phyloP scores from a whole-genome alignment of 495 filamentous ascomycete genomes.

The Aspergillus coremiiformis region DNA sequence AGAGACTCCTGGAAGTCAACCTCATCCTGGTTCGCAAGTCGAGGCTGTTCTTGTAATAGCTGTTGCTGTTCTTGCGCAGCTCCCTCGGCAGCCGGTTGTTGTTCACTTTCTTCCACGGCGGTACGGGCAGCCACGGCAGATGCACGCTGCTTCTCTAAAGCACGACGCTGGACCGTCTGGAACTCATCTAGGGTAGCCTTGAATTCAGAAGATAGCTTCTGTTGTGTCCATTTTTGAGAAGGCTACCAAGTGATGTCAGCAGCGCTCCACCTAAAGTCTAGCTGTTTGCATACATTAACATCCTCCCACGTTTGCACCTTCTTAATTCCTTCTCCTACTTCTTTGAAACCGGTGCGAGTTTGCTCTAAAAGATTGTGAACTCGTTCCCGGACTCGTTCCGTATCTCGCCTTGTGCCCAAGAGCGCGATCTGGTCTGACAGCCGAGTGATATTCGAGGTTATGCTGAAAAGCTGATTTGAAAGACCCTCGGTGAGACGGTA shows the following conservation, averaged over 20 bases:
- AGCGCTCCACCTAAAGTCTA: background rate
- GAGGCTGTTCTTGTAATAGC: slow-evolving; percentile 70
- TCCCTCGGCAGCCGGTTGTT: slow-evolving; percentile 24
- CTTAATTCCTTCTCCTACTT: slow-evolving; percentile 88
- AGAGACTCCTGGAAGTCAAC: slow-evolving; percentile 96
- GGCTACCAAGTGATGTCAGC: slow-evolving; percentile 47
- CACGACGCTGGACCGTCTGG: slow-evolving; percentile 78
- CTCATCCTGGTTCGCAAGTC: slow-evolving; percentile 84
- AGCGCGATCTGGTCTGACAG: slow-evolving; percentile 73
- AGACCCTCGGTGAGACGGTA: slow-evolving; percentile 68
- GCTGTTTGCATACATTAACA: slow-evolving; percentile 62
- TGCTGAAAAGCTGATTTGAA: slow-evolving; percentile 74
- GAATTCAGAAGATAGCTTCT: slow-evolving; percentile 90
- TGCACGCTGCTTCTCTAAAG: slow-evolving; percentile 85
- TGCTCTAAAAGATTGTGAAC: slow-evolving; percentile 82
- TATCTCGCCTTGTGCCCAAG: slow-evolving; percentile 85
- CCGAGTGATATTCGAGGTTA: slow-evolving; percentile 79
- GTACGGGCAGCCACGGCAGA: slow-evolving; percentile 72
- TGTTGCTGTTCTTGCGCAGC: slow-evolving; percentile 47
- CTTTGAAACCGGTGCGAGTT: slow-evolving; percentile 79
- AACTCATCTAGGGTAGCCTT: slow-evolving; percentile 80
- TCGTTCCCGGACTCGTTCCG: slow-evolving; percentile 80
- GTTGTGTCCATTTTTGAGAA: slow-evolving; percentile 87
- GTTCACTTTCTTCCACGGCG: slow-evolving; percentile 54
- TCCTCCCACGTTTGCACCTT: slow-evolving; percentile 87